Evolutionary conservation across 1,284 basidiomycete genomes (phyloP).

Genomic region (Laetiporus sulphureus): DNA sequence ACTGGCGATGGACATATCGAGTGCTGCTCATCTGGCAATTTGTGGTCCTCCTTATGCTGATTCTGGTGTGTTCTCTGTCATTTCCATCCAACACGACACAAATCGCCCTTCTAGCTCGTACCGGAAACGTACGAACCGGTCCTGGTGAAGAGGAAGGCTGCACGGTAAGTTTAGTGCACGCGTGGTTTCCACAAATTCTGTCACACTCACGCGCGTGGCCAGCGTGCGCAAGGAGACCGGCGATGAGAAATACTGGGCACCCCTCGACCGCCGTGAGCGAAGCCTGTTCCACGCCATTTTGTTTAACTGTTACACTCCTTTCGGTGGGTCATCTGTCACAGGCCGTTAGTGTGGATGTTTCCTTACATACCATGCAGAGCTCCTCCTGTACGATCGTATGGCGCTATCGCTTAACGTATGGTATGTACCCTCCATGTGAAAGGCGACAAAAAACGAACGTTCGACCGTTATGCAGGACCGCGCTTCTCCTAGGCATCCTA

Average conservation of each 20-base stretch:
- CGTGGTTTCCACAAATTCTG: neutral
- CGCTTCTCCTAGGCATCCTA: conserved; percentile 66
- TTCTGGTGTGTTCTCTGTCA: conserved; percentile 40
- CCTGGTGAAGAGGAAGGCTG: conserved; percentile 55
- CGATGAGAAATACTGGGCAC: conserved; percentile 48
- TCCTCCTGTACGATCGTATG: conserved; percentile 70
- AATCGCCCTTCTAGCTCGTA: conserved; percentile 34
- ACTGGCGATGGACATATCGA: conserved; percentile 80
- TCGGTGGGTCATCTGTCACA: conserved; percentile 43
- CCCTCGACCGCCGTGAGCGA: conserved; percentile 41
- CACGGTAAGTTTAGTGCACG: conserved; percentile 16
- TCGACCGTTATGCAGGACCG: conserved; percentile 29
- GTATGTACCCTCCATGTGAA: conserved; percentile 18
- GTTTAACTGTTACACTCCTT: conserved; percentile 48
- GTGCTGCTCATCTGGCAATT: conserved; percentile 61
- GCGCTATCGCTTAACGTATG: conserved; percentile 60
- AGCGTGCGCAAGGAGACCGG: conserved; percentile 55
- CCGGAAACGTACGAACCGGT: conserved; percentile 75
- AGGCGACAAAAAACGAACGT: neutral
- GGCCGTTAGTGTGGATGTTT: neutral
- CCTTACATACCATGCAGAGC: conserved; percentile 35
- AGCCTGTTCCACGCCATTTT: conserved; percentile 33
- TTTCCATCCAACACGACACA: too few species aligned
- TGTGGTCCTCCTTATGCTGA: conserved; percentile 37
- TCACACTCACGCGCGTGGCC: neutral